Percentiles rank a stretch among this genome's conserved stretches.
Evolutionary conservation across 2,329 filamentous ascomycete genomes (phyloP).

Genomic region (Colletotrichum tamarilloi): DNA sequence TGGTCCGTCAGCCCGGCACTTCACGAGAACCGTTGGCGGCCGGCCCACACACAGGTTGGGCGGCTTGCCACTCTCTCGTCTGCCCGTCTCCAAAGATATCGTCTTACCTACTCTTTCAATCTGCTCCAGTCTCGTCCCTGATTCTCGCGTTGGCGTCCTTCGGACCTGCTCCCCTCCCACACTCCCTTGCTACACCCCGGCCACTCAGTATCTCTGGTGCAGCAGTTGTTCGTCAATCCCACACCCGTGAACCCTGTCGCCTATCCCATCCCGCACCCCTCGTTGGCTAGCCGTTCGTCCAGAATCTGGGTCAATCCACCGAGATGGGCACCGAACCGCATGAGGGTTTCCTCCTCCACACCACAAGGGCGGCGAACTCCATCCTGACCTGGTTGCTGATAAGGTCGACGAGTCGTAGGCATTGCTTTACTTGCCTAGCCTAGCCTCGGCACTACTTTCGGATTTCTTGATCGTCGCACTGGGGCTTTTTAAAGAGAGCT

Average conservation of each 20-base stretch:
- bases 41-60: background rate
- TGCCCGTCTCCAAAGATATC: conserved; percentile 1
- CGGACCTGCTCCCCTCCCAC: background rate
- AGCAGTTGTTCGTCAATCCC: conserved; percentile 17
- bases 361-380: conserved; percentile 26
- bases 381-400: conserved; percentile 32
- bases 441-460: conserved; percentile 37
- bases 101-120: conserved; percentile 2
- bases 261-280: conserved; percentile 20
- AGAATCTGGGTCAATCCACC: conserved; percentile 33
- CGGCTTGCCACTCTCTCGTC: conserved; percentile 5
- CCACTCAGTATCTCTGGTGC: conserved; percentile 17
- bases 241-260: conserved; percentile 25
- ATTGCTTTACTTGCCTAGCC: conserved; percentile 7
- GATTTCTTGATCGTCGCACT: conserved; percentile 30
- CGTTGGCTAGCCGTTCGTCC: conserved; percentile 21
- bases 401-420: conserved; percentile 33
- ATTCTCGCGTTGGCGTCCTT: background rate
- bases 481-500: conserved; percentile 33
- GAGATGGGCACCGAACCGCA: conserved; percentile 29
- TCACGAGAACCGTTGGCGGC: background rate
- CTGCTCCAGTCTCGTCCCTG: conserved; percentile 9
- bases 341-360: conserved; percentile 32
- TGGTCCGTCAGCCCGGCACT: background rate
- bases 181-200: conserved; percentile 12